Base-by-base conservation (phyloP, 2,329 filamentous ascomycete species). In the Tolypocladium guangdongense region DNA sequence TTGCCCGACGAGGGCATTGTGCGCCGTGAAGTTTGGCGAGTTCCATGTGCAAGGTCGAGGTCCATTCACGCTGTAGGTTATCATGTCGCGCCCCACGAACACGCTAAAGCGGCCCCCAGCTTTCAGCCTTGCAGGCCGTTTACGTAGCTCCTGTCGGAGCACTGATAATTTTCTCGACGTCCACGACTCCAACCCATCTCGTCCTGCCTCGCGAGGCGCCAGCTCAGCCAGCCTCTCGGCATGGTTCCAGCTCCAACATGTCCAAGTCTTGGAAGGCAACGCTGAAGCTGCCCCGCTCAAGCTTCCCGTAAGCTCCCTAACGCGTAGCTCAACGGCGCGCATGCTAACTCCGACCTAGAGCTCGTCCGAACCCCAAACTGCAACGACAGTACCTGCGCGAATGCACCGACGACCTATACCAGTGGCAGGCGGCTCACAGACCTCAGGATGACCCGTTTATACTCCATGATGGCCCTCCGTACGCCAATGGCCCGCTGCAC, bases 381-480 rank as follows among this genome's bases (percentile, higher is more conserved):
- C 74, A 77, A 52, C 71, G 74, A 16, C 68, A 73, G 57, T 84
- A 93, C 70, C 79, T 95, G 48, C 78, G 81, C 64, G 78, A 82
- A 80, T 93, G 87, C 70, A 86, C 90, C 69, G 88, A 96, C 73
- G 85, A 91, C 51, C 78, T 96, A 16, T 99, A 97, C 73, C 74
- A 81, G 64, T 96, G 91, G 91, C 93, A 99, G 74, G 76, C 77
- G 57, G 67, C 69, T 53, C 71, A 76, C 55, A 72, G 82, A 58
- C 73, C 80, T 3, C 71, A 78, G 47, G 70, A 80, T 37, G 70
- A 81, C 45, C 75, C 78, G 0, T 99, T 97, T 59, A 75, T 90
- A 2, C 76, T 99, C 10, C 93, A 97, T 66, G 93, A 99, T 82
- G 93, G 93, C 0, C 93, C 93, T 0, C 93, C 93, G 0, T 99